These are phyloP conservation scores for Hypoxylon sp. DNA, from an alignment of 2,329 filamentous ascomycete species.

Conservation along the genomic window DNA sequence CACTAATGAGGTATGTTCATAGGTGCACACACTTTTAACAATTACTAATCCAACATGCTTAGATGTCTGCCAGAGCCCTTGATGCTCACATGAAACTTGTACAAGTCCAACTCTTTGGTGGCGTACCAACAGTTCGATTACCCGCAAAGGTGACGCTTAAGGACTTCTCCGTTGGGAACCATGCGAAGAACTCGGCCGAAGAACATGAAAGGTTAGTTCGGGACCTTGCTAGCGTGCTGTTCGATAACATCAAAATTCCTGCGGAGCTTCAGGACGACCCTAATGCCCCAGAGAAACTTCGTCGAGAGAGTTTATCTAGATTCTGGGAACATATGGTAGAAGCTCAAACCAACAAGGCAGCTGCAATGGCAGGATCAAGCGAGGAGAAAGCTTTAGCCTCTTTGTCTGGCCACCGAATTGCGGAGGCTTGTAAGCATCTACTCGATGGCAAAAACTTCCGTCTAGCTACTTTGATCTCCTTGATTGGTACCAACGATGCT, in stretches of 20 bases:
- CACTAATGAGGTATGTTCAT: slow-evolving; percentile 65
- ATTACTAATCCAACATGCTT: slow-evolving; percentile 44
- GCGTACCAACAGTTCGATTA: slow-evolving; percentile 72
- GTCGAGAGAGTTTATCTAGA: slow-evolving; percentile 76
- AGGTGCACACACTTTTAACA: slow-evolving; percentile 27
- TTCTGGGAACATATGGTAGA: slow-evolving; percentile 79
- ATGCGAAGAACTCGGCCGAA: slow-evolving; percentile 59
- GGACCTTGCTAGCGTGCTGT: slow-evolving; percentile 89
- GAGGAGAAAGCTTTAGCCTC: slow-evolving; percentile 90
- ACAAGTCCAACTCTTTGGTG: slow-evolving; percentile 67
- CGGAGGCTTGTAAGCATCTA: slow-evolving; percentile 86
- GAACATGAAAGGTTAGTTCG: slow-evolving; percentile 83
- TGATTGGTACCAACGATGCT: slow-evolving; percentile 81
- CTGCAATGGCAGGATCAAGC: slow-evolving; percentile 71
- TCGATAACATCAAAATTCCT: slow-evolving; percentile 75
- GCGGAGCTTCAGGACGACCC: slow-evolving; percentile 57
- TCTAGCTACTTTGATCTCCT: slow-evolving; percentile 85
- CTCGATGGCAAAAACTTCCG: slow-evolving; percentile 83
- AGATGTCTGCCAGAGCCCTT: slow-evolving; percentile 71
- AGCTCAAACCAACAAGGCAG: slow-evolving; percentile 67
- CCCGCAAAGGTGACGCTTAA: slow-evolving; percentile 63
- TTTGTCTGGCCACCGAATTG: slow-evolving; percentile 82
- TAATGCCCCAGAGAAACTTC: slow-evolving; percentile 58
- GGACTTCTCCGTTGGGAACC: slow-evolving; percentile 60
- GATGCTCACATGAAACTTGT: slow-evolving; percentile 70